phyloP scores from a whole-genome alignment of 2,329 filamentous ascomycete genomes.

The Cladosporium halotolerans region DNA sequence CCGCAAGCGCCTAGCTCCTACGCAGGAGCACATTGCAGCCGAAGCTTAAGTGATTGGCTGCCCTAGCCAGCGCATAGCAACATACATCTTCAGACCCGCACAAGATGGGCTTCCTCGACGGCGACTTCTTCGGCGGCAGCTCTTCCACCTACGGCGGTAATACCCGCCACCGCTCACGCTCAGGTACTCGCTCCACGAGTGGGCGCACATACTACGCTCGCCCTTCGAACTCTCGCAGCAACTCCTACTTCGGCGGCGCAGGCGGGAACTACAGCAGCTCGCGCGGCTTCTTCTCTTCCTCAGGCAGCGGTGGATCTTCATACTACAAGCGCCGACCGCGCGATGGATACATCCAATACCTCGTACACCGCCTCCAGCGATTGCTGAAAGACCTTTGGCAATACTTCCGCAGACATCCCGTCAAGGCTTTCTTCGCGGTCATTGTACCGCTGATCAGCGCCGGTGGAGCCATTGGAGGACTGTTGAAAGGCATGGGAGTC shows the following conservation, averaged over 20 bases:
- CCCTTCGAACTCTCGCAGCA: constrained; percentile 13
- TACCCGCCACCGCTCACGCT: constrained; percentile 15
- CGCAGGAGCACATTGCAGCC: constrained; percentile 4
- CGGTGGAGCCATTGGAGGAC: constrained; percentile 70
- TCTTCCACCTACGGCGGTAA: constrained; percentile 24
- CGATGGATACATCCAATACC: constrained; percentile 66
- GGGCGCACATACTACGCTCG: constrained; percentile 22
- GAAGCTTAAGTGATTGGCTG: constrained; percentile 6
- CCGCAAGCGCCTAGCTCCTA: constrained; percentile 3
- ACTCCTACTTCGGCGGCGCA: constrained; percentile 20
- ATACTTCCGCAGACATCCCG: constrained; percentile 75
- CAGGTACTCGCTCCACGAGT: constrained; percentile 14
- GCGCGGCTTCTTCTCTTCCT: constrained; percentile 24
- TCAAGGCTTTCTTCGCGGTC: constrained; percentile 83
- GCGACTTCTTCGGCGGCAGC: constrained; percentile 13
- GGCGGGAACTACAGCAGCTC: constrained; percentile 13
- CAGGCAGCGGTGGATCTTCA: constrained; percentile 43
- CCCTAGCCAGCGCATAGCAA: neutral
- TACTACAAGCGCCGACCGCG: constrained; percentile 76
- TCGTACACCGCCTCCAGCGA: constrained; percentile 69
- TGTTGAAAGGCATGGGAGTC: constrained; percentile 74
- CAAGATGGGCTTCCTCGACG: constrained; percentile 30
- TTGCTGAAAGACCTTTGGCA: constrained; percentile 73
- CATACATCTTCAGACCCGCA: neutral
- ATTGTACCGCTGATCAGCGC: constrained; percentile 76